Evolutionary conservation across 2,329 filamentous ascomycete species (phyloP).

Genomic region (Diplodia intermedia): DNA sequence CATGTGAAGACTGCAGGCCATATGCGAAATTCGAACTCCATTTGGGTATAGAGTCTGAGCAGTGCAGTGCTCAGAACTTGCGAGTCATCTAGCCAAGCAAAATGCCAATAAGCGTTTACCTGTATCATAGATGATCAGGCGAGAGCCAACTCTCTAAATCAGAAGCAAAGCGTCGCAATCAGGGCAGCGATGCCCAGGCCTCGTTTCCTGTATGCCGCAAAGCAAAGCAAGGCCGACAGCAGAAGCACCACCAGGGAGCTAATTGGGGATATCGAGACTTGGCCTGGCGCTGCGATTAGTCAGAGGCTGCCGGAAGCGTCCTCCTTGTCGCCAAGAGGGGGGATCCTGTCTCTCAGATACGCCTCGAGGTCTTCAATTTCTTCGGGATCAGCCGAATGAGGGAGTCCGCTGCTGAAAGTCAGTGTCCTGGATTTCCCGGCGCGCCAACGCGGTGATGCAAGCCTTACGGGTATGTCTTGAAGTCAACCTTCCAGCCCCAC

Average conservation of each 20-base stretch:
- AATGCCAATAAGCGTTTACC: neutral
- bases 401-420: slow-evolving; percentile 62
- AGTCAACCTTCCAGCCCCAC: slow-evolving; percentile 74
- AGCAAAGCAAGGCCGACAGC: slow-evolving; percentile 1
- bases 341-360: slow-evolving; percentile 63
- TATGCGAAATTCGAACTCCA: slow-evolving; percentile 12
- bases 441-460: slow-evolving; percentile 15
- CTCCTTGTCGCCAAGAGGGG: slow-evolving; percentile 51
- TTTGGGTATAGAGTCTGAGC: slow-evolving; percentile 31
- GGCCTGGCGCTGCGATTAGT: slow-evolving; percentile 3
- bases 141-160: neutral
- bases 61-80: slow-evolving; percentile 7
- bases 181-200: slow-evolving; percentile 8
- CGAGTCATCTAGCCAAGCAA: slow-evolving; percentile 7
- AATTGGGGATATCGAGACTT: neutral
- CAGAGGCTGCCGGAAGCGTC: slow-evolving; percentile 33
- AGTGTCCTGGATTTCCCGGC: neutral
- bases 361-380: slow-evolving; percentile 84
- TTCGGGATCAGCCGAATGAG: slow-evolving; percentile 75
- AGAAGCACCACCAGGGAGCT: slow-evolving; percentile 5
- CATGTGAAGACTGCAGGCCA: neutral
- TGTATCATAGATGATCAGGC: neutral
- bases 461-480: slow-evolving; percentile 76
- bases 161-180: slow-evolving; percentile 4
- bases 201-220: slow-evolving; percentile 19